Base-by-base conservation (phyloP, 768 basidiomycete species). In the Solioccasus polychromus region DNA sequence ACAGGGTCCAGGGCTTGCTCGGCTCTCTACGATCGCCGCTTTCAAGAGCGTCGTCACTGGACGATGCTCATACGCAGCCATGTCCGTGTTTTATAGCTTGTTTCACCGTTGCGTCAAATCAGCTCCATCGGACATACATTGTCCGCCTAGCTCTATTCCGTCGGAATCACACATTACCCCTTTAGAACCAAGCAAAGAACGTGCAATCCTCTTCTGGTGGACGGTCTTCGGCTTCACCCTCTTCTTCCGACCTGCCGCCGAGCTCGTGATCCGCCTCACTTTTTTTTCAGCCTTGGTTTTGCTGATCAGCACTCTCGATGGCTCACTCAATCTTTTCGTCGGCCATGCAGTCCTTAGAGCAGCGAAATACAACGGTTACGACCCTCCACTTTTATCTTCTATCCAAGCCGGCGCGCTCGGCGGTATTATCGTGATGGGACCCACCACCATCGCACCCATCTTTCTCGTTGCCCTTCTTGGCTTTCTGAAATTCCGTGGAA, bases 331-430 rank as follows among this genome's bases (percentile, higher is more conserved):
- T 38, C 35, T 48, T 14, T 24, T 52, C 25, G 22, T 56, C 10
- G 57, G 45, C 4, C 42, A 54, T 19, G 50, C 47, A 11, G 35
- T 59, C 15, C 51, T 55, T 36, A 47, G 35, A 45, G 37, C 42
- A 15, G 47, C 47, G 22, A 47, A 18, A 26, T 43, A 42, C 25
- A 19, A 35, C 5, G 57, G 39, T 19, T 56, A 61, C 22, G 44
- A 50, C 1, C 15, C 44, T 19, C 30, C 40, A 29, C 19, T 50
- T 22, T 9, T 45, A 23, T 31, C 40, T 12, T 55, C 47, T 32
- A 14, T 51, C 24, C 43, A 47, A 35, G 46, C 52, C 20, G 54
- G 52, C 29, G 35, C 50, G 4, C 44, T 57, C 20, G 47, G 54
- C 17, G 57, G 53, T 3, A 26, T 51, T 35, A 12, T 44, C n/a